Conservation (phyloP, 2,329 filamentous ascomycete genomes). For the Colletotrichum sidae region DNA sequence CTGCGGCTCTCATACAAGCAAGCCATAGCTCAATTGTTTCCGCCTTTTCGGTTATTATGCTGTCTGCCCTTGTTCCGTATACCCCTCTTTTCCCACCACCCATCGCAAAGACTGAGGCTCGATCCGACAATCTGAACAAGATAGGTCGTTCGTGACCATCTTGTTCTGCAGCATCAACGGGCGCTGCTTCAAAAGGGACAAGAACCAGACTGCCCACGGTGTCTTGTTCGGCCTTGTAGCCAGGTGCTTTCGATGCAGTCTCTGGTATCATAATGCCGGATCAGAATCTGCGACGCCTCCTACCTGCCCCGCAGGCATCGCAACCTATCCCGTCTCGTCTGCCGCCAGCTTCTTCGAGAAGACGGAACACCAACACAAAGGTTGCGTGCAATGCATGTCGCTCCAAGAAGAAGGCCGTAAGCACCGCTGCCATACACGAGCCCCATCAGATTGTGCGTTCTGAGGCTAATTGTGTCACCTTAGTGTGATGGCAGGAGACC, state of each 20-base stretch:
- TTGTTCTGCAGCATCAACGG: not conserved
- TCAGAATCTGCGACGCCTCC: slow-evolving; percentile 21
- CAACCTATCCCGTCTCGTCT: slow-evolving; percentile 9
- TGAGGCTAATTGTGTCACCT: slow-evolving; percentile 5
- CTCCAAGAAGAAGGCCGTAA: slow-evolving; percentile 41
- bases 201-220: not conserved
- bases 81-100: slow-evolving; percentile 21
- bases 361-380: slow-evolving; percentile 19
- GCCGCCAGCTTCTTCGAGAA: slow-evolving; percentile 12
- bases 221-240: not conserved
- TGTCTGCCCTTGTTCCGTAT: slow-evolving; percentile 12
- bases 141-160: slow-evolving; percentile 5
- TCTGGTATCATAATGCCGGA: slow-evolving; percentile 18
- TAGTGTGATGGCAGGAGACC: slow-evolving; percentile 40
- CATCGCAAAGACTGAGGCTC: slow-evolving; percentile 13
- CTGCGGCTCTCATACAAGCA: too few relatives aligned
- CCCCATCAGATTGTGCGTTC: not conserved
- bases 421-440: slow-evolving; percentile 1
- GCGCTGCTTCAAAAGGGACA: not conserved
- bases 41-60: slow-evolving; percentile 32
- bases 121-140: not conserved
- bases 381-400: slow-evolving; percentile 42
- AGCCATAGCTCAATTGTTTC: not conserved
- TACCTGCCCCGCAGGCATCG: slow-evolving; percentile 22
- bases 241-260: slow-evolving; percentile 3